Conservation (phyloP, 805 yeast species). For the Lipomyces oligophaga region DNA sequence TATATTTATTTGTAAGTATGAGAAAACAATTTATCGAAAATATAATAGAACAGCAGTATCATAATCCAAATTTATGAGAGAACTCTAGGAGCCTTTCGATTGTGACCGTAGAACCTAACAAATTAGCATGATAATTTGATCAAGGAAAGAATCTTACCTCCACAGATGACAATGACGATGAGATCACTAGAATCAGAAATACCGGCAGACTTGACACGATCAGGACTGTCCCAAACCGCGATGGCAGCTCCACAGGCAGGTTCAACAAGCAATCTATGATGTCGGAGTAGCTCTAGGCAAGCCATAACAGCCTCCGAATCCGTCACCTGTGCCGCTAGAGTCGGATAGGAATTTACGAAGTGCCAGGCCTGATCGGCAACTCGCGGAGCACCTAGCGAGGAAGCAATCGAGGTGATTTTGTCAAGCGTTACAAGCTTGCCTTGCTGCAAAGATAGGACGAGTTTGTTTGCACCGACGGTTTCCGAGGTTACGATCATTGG, state of each 20-base stretch:
- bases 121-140: no score
- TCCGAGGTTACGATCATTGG: conserved; percentile 50
- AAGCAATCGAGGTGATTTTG: conserved; percentile 52
- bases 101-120: no score
- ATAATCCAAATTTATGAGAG: no score
- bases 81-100: no score
- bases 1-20: no score
- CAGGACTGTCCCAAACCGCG: conserved; percentile 38
- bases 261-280: conserved; percentile 53
- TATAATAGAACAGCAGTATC: no score
- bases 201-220: background rate
- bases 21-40: no score
- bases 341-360: conserved; percentile 43
- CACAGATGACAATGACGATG: conserved; percentile 20
- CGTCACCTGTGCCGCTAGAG: conserved; percentile 44
- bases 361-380: conserved; percentile 51
- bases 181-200: no score
- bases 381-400: conserved; percentile 59
- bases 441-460: conserved; percentile 49
- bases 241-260: conserved; percentile 75
- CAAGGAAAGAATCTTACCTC: no score
- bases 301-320: conserved; percentile 58
- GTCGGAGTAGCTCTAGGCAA: conserved; percentile 48
- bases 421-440: conserved; percentile 45
- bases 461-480: conserved; percentile 60